Conservation (phyloP, 2,329 filamentous ascomycete genomes). For the Talaromyces sp. region DNA sequence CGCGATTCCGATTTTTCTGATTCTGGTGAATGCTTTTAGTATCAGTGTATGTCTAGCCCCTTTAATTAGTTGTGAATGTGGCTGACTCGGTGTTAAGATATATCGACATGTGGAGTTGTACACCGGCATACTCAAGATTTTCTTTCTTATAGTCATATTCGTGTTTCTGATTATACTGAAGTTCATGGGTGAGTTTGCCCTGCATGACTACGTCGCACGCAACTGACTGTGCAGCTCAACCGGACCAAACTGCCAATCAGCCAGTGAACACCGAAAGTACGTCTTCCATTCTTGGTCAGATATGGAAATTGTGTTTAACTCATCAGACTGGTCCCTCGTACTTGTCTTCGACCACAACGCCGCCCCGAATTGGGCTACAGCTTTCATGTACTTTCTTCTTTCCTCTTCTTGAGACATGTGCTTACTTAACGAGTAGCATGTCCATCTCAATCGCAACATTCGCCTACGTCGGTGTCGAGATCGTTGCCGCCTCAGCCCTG, state of each 20-base stretch:
- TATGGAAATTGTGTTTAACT: neutral
- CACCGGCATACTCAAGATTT: conserved; percentile 8
- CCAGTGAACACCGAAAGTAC: conserved; percentile 7
- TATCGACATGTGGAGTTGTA: conserved; percentile 14
- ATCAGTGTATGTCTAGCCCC: conserved; percentile 9
- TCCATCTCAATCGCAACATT: conserved; percentile 31
- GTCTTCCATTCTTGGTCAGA: neutral
- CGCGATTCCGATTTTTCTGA: conserved; percentile 22
- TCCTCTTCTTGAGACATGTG: neutral
- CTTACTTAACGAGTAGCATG: conserved; percentile 21
- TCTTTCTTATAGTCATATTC: conserved; percentile 13
- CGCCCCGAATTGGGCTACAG: conserved; percentile 24
- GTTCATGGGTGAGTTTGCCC: conserved; percentile 11
- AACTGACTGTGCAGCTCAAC: neutral
- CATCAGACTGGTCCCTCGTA: conserved; percentile 18
- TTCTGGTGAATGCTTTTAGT: conserved; percentile 17
- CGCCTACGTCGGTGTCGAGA: conserved; percentile 34
- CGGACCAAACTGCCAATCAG: neutral
- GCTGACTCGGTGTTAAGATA: conserved; percentile 1
- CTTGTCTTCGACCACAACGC: conserved; percentile 23
- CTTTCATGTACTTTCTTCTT: conserved; percentile 24
- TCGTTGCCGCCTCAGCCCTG: conserved; percentile 33
- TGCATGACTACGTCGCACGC: neutral
- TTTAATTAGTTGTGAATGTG: neutral
- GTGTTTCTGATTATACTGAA: conserved; percentile 14